A percentile compares a stretch with the other conserved stretches of the same genome.
phyloP scores from a whole-genome alignment of 139 green algal species.

The Ettlia oleoabundans region DNA sequence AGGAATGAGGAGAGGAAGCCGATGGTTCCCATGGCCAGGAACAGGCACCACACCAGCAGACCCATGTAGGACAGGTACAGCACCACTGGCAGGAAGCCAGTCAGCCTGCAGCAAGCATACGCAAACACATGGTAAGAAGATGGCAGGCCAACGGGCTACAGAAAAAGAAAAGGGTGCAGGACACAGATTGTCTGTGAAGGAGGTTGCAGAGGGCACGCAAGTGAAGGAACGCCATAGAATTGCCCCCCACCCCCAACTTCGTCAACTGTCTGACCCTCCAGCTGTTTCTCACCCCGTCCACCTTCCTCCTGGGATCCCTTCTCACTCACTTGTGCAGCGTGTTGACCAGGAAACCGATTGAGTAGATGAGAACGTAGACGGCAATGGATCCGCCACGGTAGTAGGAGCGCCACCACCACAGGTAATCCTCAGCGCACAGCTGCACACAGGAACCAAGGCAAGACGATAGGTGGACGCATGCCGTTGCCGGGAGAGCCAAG shows the following conservation, averaged over 20 bases:
- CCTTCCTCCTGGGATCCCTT: no score
- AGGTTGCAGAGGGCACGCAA: no score
- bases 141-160: neutral
- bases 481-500: no score
- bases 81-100: constrained; percentile 77
- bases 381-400: constrained; percentile 76
- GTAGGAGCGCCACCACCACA: constrained; percentile 94
- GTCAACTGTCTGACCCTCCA: no score
- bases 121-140: neutral
- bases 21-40: constrained; percentile 83
- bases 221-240: no score
- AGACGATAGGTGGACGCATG: no score
- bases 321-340: constrained; percentile 27
- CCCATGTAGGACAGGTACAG: constrained; percentile 90
- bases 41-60: constrained; percentile 80
- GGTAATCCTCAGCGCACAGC: constrained; percentile 93
- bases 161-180: no score
- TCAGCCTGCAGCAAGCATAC: no score
- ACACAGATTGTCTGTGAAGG: no score
- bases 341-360: constrained; percentile 28
- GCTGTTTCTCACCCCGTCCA: no score
- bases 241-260: no score
- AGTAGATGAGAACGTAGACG: constrained; percentile 65
- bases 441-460: no score
- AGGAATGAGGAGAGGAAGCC: constrained; percentile 75